Percentiles rank a stretch among this genome's conserved stretches.
phyloP scores from a whole-genome alignment of 768 basidiomycete species.

The Termitomyces sp. region DNA sequence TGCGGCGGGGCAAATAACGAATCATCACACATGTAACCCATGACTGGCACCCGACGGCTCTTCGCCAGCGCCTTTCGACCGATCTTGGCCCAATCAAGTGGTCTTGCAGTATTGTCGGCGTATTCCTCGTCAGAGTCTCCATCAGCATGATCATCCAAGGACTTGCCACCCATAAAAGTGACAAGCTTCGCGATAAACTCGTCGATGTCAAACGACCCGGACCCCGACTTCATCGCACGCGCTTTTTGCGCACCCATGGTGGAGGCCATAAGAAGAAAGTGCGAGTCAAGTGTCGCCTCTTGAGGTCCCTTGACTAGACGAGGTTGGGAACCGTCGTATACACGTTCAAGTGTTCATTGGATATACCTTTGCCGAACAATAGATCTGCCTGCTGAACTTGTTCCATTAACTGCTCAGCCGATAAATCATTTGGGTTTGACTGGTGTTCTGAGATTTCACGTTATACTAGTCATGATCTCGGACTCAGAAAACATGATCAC shows the following conservation, averaged over 20 bases:
- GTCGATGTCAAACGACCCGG: slow-evolving; percentile 86
- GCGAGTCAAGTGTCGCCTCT: slow-evolving; percentile 88
- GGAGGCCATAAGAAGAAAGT: slow-evolving; percentile 69
- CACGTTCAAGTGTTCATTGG: neutral
- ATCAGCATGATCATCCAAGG: slow-evolving; percentile 35
- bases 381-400: slow-evolving; percentile 54
- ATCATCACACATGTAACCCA: slow-evolving; percentile 79
- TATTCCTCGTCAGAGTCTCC: slow-evolving; percentile 51
- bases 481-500: slow-evolving; percentile 30
- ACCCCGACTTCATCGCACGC: slow-evolving; percentile 85
- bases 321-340: neutral
- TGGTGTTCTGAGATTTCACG: slow-evolving; percentile 30
- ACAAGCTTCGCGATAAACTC: slow-evolving; percentile 80
- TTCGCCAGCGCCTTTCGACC: slow-evolving; percentile 81
- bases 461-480: neutral
- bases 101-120: slow-evolving; percentile 34
- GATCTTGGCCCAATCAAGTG: slow-evolving; percentile 79
- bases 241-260: slow-evolving; percentile 82
- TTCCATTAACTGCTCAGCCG: slow-evolving; percentile 47
- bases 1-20: neutral
- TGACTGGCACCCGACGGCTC: slow-evolving; percentile 70
- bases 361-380: slow-evolving; percentile 57
- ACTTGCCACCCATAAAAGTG: slow-evolving; percentile 68
- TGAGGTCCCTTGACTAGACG: slow-evolving; percentile 67
- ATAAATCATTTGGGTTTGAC: slow-evolving; percentile 48